These are phyloP conservation scores for Plantago rigida DNA, from an alignment of 305 asterid species.

Conservation along the genomic window DNA sequence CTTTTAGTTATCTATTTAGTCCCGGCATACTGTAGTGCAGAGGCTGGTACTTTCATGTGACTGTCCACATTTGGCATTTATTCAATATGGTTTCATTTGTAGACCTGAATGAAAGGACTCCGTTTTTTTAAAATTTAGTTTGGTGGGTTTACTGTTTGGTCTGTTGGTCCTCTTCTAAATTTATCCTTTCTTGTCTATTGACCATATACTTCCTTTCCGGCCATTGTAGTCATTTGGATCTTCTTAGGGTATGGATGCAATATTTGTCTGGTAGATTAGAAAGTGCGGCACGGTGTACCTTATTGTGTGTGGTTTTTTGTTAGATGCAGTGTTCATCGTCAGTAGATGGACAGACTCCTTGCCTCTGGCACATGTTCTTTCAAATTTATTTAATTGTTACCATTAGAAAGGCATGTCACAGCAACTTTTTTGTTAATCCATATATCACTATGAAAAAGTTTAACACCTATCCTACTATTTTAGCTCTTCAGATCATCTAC, in stretches of 20 bases:
- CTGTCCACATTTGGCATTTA: constrained; percentile 8
- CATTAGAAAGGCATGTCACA: neutral
- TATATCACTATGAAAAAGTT: too few relatives aligned
- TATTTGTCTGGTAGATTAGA: neutral
- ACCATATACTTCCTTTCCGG: neutral
- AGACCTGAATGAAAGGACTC: neutral
- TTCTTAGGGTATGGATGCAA: constrained; percentile 4
- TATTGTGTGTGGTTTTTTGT: constrained; percentile 9
- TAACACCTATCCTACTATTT: too few relatives aligned
- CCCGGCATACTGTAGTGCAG: neutral
- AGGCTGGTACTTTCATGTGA: neutral
- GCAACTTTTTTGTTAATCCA: neutral
- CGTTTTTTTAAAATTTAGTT: too few relatives aligned
- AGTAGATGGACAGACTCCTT: constrained; percentile 2
- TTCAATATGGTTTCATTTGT: neutral
- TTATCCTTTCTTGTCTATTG: neutral
- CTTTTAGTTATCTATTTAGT: neutral
- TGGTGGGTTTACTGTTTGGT: too few relatives aligned
- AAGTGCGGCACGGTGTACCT: neutral
- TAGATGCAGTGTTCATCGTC: constrained; percentile 14
- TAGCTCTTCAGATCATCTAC: too few relatives aligned
- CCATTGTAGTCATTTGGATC: neutral
- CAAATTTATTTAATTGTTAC: neutral
- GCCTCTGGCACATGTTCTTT: neutral
- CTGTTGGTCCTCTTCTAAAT: too few relatives aligned